A percentile compares a stretch with the other conserved stretches of the same genome.
Evolutionary conservation across 371 early-diverging fungal species (phyloP).

Genomic region (Blastocladiella emersonii): DNA sequence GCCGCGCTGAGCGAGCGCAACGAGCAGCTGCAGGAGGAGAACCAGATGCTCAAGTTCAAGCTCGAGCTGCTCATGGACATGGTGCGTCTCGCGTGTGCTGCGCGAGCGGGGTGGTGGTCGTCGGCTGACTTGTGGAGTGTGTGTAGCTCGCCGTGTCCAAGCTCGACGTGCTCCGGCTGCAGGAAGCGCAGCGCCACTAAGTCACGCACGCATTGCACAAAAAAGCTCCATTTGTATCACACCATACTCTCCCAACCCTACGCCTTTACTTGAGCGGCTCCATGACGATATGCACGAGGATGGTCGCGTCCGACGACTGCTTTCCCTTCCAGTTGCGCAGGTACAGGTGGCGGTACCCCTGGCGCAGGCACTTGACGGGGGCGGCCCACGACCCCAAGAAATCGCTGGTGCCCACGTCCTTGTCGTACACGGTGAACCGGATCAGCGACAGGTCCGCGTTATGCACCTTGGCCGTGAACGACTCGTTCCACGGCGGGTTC

Average conservation of each 20-base stretch:
- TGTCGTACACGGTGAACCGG: not conserved
- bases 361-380: not conserved
- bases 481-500: constrained; percentile 1
- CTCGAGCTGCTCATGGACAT: constrained; percentile 8
- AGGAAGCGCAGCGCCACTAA: constrained; percentile 5
- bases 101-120: not conserved
- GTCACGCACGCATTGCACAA: too few relatives aligned
- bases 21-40: constrained; percentile 8
- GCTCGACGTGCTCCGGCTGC: constrained; percentile 4
- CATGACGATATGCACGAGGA: not conserved
- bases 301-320: not conserved
- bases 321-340: not conserved
- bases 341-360: not conserved
- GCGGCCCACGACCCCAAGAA: not conserved
- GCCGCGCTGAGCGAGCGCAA: constrained; percentile 1
- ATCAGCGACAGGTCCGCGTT: not conserved
- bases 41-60: constrained; percentile 9
- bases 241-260: too few relatives aligned
- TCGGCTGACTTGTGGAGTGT: not conserved
- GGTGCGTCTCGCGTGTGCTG: not conserved
- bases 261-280: too few relatives aligned
- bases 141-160: constrained; percentile 6
- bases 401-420: not conserved
- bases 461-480: not conserved
- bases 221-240: too few relatives aligned